phyloP scores from a whole-genome alignment of 352 stramenopile species.

The Pythium dissimile region DNA sequence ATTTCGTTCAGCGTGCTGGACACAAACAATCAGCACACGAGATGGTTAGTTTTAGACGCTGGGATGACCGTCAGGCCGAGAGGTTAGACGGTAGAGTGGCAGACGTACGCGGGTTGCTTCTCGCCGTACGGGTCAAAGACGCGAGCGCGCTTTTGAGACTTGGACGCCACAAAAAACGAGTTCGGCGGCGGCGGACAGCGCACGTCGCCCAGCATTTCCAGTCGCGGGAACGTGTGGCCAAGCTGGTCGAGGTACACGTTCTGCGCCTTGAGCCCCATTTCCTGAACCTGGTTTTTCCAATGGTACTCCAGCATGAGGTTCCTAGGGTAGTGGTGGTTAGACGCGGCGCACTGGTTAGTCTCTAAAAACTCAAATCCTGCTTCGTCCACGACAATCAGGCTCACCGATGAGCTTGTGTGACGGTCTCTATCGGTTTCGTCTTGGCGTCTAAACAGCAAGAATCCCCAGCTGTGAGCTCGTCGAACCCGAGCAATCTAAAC shows the following conservation, averaged over 20 bases:
- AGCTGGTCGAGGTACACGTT: slow-evolving; percentile 81
- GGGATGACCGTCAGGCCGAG: background rate
- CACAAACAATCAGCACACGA: too few relatives aligned
- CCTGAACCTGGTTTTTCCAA: slow-evolving; percentile 87
- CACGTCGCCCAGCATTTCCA: slow-evolving; percentile 82
- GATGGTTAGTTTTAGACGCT: background rate
- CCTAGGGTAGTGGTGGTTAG: background rate
- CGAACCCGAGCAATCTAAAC: background rate
- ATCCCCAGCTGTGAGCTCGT: background rate
- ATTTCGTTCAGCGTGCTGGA: slow-evolving; percentile 78
- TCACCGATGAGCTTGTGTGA: slow-evolving; percentile 81
- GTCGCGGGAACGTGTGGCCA: slow-evolving; percentile 56
- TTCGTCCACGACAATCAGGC: background rate
- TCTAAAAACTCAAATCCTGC: too few relatives aligned
- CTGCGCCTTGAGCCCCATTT: slow-evolving; percentile 81
- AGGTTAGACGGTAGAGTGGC: background rate
- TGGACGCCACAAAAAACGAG: slow-evolving; percentile 66
- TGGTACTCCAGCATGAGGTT: slow-evolving; percentile 89
- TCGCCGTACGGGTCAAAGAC: slow-evolving; percentile 84
- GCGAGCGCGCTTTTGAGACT: slow-evolving; percentile 76
- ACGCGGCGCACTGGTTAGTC: too few relatives aligned
- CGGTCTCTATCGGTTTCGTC: slow-evolving; percentile 82
- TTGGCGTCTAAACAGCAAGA: slow-evolving; percentile 54
- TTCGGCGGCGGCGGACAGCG: slow-evolving; percentile 66
- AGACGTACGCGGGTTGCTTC: slow-evolving; percentile 67